A percentile compares a stretch with the other conserved stretches of the same genome.
phyloP scores from a whole-genome alignment of 2,329 filamentous ascomycete genomes.

The Colletotrichum sp. region DNA sequence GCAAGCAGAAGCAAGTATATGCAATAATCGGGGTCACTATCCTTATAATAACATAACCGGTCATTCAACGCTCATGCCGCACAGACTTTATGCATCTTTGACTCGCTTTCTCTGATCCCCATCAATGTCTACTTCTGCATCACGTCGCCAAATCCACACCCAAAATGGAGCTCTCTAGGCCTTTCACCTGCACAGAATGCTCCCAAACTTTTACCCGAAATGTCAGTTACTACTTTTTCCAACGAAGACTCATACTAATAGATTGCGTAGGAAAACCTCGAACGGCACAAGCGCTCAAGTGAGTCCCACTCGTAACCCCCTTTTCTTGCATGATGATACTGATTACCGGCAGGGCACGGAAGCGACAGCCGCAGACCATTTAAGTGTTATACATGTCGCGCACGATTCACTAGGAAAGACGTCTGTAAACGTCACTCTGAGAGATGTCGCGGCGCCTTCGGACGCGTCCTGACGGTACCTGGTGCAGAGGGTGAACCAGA shows the following conservation, averaged over 20 bases:
- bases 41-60: not conserved
- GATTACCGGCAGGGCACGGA: constrained; percentile 21
- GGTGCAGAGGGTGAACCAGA: not conserved
- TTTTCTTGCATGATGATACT: not conserved
- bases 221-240: not conserved
- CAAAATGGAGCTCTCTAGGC: constrained; percentile 17
- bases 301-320: not conserved
- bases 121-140: not conserved
- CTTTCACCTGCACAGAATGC: constrained; percentile 20
- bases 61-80: not conserved
- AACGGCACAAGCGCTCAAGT: constrained; percentile 27
- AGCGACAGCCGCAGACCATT: constrained; percentile 23
- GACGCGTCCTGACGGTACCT: not conserved
- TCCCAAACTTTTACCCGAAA: constrained; percentile 24
- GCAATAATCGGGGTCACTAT: accelerated
- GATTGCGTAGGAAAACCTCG: constrained; percentile 23
- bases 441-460: constrained; percentile 13
- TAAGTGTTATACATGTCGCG: constrained; percentile 23
- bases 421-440: constrained; percentile 24
- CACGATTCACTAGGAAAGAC: constrained; percentile 23
- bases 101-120: not conserved
- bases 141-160: not conserved
- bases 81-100: not conserved
- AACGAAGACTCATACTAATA: not conserved
- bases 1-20: not conserved